These are phyloP conservation scores for Populus tremula DNA, from an alignment of 345 rosid genomes.

Conservation along the genomic window DNA sequence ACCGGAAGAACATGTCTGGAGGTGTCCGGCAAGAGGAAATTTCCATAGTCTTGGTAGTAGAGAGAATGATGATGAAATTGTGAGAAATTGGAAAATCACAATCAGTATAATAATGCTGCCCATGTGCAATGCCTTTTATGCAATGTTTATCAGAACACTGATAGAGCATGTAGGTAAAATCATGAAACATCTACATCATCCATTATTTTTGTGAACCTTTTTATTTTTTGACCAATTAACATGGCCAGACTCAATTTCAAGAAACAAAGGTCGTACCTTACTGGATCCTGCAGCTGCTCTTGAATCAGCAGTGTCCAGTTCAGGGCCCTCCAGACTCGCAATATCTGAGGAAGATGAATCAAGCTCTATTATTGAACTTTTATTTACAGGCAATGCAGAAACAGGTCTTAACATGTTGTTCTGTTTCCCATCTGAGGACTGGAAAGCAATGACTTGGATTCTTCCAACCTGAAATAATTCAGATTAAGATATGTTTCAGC, in stretches of 20 bases:
- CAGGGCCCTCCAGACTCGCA: constrained; percentile 40
- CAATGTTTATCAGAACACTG: not conserved
- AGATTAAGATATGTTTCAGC: constrained; percentile 12
- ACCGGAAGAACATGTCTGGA: not conserved
- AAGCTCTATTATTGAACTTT: constrained; percentile 55
- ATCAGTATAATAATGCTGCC: not conserved
- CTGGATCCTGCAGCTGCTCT: constrained; percentile 36
- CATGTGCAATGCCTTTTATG: not conserved
- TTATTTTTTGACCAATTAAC: not conserved
- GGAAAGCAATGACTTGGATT: constrained; percentile 97
- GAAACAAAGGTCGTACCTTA: constrained; percentile 44
- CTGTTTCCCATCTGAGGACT: constrained; percentile 86
- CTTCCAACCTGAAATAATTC: constrained; percentile 70
- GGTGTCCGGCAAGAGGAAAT: not conserved
- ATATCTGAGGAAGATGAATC: constrained; percentile 78
- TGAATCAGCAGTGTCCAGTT: constrained; percentile 73
- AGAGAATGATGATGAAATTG: not conserved
- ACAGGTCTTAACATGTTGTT: constrained; percentile 44
- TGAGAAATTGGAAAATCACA: not conserved
- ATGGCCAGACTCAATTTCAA: not conserved
- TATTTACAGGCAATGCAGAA: constrained; percentile 49
- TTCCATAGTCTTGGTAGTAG: not conserved
- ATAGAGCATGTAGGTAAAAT: no score
- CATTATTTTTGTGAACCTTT: no score
- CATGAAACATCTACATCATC: no score